phyloP scores from a whole-genome alignment of 257 asterid species.

The Solanum tarapatanum region DNA sequence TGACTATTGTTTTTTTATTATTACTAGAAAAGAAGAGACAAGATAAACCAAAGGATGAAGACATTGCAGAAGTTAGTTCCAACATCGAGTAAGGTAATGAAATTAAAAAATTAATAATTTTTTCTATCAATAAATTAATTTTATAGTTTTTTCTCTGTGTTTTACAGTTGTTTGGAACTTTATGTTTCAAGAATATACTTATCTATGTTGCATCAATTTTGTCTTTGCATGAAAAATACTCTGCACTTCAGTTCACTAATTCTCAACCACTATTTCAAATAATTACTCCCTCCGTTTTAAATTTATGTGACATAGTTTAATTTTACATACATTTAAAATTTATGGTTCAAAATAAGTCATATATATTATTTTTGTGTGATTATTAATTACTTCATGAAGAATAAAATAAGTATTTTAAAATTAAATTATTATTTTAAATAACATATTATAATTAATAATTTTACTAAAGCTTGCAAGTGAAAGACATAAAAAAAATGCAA shows the following conservation, averaged over 20 bases:
- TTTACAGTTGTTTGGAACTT: not conserved
- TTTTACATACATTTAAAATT: too few relatives aligned
- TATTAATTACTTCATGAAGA: too few relatives aligned
- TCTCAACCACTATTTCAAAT: not conserved
- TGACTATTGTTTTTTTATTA: not conserved
- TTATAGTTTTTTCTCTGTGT: not conserved
- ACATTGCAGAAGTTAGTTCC: slow-evolving; percentile 92
- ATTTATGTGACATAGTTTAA: too few relatives aligned
- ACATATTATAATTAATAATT: too few relatives aligned
- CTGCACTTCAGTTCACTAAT: not conserved
- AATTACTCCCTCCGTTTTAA: too few relatives aligned
- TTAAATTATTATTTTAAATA: too few relatives aligned
- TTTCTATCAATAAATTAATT: not conserved
- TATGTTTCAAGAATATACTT: not conserved
- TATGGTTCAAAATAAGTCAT: not conserved
- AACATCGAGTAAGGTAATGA: slow-evolving; percentile 74
- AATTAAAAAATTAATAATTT: not conserved
- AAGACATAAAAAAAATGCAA: not conserved
- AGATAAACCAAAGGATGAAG: slow-evolving; percentile 79
- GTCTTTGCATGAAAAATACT: not conserved
- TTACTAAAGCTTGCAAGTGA: not conserved
- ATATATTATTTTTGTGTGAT: too few relatives aligned
- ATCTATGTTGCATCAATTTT: not conserved
- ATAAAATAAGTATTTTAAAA: too few relatives aligned
- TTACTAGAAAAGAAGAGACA: slow-evolving; percentile 81